phyloP scores from a whole-genome alignment of 805 yeast species.

The Danielia reshetovae region DNA sequence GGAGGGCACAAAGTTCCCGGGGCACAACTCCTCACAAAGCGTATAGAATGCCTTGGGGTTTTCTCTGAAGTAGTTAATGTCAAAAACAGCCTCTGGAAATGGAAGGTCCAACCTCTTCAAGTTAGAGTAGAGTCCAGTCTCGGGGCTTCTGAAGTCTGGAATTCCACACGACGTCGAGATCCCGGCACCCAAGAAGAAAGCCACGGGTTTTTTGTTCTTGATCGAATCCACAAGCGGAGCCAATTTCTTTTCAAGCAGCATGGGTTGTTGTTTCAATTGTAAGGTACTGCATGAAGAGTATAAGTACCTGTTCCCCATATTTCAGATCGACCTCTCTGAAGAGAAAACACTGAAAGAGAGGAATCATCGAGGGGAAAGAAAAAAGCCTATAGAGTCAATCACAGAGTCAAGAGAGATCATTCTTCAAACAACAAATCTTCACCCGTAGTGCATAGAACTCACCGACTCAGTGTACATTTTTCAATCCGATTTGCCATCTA shows the following conservation, averaged over 20 bases:
- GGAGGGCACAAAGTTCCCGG: conserved; percentile 84
- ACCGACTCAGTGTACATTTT: not conserved
- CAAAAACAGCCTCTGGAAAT: conserved; percentile 94
- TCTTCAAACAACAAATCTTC: no score
- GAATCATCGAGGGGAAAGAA: no score
- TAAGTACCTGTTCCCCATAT: no score
- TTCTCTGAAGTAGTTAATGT: conserved; percentile 71
- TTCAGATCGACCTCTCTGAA: no score
- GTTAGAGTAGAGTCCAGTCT: conserved; percentile 84
- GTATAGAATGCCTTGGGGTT: conserved; percentile 83
- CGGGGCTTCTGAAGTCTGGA: conserved; percentile 91
- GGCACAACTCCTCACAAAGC: conserved; percentile 79
- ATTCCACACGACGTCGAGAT: conserved; percentile 91
- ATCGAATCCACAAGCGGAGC: conserved; percentile 30
- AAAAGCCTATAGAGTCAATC: no score
- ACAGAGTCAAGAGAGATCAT: no score
- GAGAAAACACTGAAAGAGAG: no score
- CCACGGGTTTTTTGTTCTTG: conserved; percentile 40
- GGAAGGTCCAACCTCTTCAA: conserved; percentile 72
- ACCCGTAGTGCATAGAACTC: not conserved
- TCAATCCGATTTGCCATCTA: not conserved
- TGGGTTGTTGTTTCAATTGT: no score
- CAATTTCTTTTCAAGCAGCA: conserved; percentile 9
- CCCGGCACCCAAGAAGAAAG: conserved; percentile 88
- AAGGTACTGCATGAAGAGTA: no score